Base-by-base conservation (phyloP, 345 rosid genomes). In the Syzygium grande region DNA sequence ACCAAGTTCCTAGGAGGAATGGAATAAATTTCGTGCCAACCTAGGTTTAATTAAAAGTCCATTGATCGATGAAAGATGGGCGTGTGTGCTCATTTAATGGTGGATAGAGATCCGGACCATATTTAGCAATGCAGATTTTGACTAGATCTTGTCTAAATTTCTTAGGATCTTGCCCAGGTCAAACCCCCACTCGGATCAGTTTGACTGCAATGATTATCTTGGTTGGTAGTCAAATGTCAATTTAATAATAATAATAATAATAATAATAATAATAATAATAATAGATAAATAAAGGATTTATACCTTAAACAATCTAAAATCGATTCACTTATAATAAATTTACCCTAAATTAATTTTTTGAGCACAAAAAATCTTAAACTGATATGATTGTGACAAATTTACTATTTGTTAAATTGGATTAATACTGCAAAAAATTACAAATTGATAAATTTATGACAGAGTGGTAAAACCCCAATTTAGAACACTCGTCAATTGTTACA, bases 1-100 rank as follows among this genome's bases (percentile, higher is more conserved):
- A 19, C 29, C 89, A 58, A 86, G 85, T 89, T 80, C 87, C 88
- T 9, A 56, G 52, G 34, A 86, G 84, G 11, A 52, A n/a, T 1
- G 27, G 58, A 30, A 14, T 29, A 84, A 63, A 63, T 58, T 86
- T 23, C 38, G 61, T 15, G 49, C 85, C 86, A 34, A 78, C 51
- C 77, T 85, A 21, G 63, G 38, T 10, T 22, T 11, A 58, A 29
- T 21, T 17, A 38, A 38, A 38, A 9, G 19, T 17, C 80, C 80
- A 4, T 19, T 49, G 80, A 73, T 73, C 46, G 80, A 73, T 73
- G 80, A 5, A 38, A 68, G 79, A 68, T 68, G 11, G 22, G 46
- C 46, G 46, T 43, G 22, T 2, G 9, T 34, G 79, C 43, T 68
- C 23, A 16, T 16, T 16, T 3, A 30, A 68, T 68, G 43, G 6